Evolutionary conservation across 140 eudicot species (phyloP), one percentile per base, ranked within the genome.

Genomic region (Ambrosia hybrid): DNA sequence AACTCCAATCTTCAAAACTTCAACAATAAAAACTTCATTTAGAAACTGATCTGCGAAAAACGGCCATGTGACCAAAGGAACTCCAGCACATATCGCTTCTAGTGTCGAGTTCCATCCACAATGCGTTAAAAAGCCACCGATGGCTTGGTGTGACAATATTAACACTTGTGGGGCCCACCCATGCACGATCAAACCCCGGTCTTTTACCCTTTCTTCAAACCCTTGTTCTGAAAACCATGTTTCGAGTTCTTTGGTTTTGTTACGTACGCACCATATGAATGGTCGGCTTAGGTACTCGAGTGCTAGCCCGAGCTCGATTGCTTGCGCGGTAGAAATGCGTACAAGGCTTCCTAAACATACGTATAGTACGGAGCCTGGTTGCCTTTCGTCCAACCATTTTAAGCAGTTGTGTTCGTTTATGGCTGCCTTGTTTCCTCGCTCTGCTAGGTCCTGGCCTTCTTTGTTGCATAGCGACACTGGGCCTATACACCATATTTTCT

Each of bases 31-130:
- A 7, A 12, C 37, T 63, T 83, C 83, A 5, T 83, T 82, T 3
- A 55, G 5, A 49, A 78, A 82, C 11, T 82, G 86, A 17, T 82
- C 86, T 5, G 75, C 74, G 21, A 82, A 82, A 52, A 56, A 68
- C 3, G 86, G 86, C 83, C 83, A 82, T 7, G 86, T 82, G 36
- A 83, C 9, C 78, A 83, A n/a, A 8, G 78, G 83, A 7, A 78
- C 73, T 1, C 83, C 83, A 1, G 81, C 84, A 43, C 52, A 12
- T 0, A 83, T 26, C 2, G 78, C 56, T 74, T 83, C 87, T 0
- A 82, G 60, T 0, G 65, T 68, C 57, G 86, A 82, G 26, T 21
- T 21, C 26, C 26, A 21, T 21, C 26, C 26, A 21, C 26, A 21
- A 21, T 21, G 26, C 26, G 48, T 82, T 82, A 83, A 7, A 37